Evolutionary conservation across 2,329 filamentous ascomycete genomes (phyloP).

Genomic region (Aschersonia sp.): DNA sequence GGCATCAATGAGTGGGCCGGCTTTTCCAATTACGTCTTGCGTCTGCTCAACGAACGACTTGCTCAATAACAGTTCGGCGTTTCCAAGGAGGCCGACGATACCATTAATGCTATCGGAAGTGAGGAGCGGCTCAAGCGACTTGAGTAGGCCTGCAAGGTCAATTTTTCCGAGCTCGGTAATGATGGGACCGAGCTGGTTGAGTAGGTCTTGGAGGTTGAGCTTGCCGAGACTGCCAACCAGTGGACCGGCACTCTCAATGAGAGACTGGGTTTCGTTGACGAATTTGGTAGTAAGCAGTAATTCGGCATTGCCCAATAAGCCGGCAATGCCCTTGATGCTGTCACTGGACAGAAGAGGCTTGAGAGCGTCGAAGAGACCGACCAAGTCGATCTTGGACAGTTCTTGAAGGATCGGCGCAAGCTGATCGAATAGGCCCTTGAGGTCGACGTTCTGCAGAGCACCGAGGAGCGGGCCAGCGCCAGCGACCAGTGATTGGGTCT

Average conservation of each 20-base stretch:
- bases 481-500: constrained; percentile 3
- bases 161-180: constrained; percentile 13
- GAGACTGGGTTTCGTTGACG: constrained; percentile 14
- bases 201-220: constrained; percentile 16
- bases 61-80: constrained; percentile 16
- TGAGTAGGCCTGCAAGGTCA: constrained; percentile 15
- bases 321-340: constrained; percentile 9
- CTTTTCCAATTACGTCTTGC: constrained; percentile 16
- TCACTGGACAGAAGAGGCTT: constrained; percentile 9
- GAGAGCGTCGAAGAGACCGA: constrained; percentile 1
- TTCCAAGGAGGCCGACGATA: constrained; percentile 17
- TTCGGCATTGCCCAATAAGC: constrained; percentile 17
- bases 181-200: constrained; percentile 18
- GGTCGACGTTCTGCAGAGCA: constrained; percentile 15
- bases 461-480: constrained; percentile 17
- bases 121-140: constrained; percentile 14
- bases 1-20: constrained; percentile 13
- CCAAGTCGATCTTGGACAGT: constrained; percentile 2
- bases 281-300: constrained; percentile 15
- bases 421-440: constrained; percentile 7
- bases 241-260: constrained; percentile 14
- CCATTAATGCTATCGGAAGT: constrained; percentile 15
- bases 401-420: constrained; percentile 15
- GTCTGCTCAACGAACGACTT: constrained; percentile 17
- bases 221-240: constrained; percentile 17